phyloP scores from a whole-genome alignment of 805 yeast species.

The Saturnispora dispora region DNA sequence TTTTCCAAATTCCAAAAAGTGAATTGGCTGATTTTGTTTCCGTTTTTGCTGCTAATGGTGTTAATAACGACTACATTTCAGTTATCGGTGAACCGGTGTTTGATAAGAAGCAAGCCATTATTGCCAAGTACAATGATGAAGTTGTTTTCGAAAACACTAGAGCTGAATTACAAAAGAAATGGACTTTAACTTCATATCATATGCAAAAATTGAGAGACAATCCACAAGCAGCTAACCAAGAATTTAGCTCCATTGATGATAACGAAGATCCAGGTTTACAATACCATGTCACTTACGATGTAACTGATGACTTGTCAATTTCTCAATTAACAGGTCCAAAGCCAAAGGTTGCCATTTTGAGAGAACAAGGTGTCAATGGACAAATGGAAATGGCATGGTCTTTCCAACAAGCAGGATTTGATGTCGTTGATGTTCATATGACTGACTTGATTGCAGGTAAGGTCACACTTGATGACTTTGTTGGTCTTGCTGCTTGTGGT shows the following conservation, averaged over 20 bases:
- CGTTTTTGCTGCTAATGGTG: slow-evolving; percentile 49
- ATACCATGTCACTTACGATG: slow-evolving; percentile 67
- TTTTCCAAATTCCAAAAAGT: slow-evolving; percentile 66
- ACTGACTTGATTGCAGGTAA: slow-evolving; percentile 74
- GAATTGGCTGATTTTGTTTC: slow-evolving; percentile 47
- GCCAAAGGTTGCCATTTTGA: slow-evolving; percentile 90
- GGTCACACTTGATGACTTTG: slow-evolving; percentile 67
- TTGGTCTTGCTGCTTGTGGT: slow-evolving; percentile 96
- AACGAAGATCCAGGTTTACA: slow-evolving; percentile 85
- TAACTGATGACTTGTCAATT: slow-evolving; percentile 39
- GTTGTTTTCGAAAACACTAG: slow-evolving; percentile 47
- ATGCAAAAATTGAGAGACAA: slow-evolving; percentile 91
- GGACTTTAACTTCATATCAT: slow-evolving; percentile 85
- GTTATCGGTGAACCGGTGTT: slow-evolving; percentile 65
- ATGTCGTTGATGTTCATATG: slow-evolving; percentile 94
- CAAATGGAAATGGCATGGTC: slow-evolving; percentile 98
- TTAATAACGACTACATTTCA: slow-evolving; percentile 43
- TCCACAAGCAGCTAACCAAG: slow-evolving; percentile 85
- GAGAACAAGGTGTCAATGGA: slow-evolving; percentile 98
- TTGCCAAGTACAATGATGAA: slow-evolving; percentile 38
- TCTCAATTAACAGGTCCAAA: slow-evolving; percentile 29
- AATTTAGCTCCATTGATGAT: slow-evolving; percentile 63
- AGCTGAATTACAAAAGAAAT: slow-evolving; percentile 63
- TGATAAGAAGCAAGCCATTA: slow-evolving; percentile 36
- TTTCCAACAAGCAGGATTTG: slow-evolving; percentile 91